phyloP scores from a whole-genome alignment of 176 grass and related monocot genomes.

The Aegilops longissima region DNA sequence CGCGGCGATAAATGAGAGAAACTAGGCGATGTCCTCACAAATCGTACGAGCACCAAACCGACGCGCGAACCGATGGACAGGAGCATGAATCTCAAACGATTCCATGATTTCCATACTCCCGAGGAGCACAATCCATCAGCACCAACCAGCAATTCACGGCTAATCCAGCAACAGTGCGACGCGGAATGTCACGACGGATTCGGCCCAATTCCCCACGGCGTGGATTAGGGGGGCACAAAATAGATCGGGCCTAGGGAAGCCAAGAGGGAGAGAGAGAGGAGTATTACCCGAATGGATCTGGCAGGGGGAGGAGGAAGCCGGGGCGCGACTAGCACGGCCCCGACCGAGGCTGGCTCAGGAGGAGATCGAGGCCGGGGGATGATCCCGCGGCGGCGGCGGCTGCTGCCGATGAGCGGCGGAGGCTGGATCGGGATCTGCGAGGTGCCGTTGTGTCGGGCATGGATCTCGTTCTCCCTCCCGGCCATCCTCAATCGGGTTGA shows the following conservation, averaged over 20 bases:
- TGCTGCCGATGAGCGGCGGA: background rate
- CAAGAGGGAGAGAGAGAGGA: background rate
- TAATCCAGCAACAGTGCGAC: background rate
- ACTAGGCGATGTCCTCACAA: background rate
- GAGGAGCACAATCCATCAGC: background rate
- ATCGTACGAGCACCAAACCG: background rate
- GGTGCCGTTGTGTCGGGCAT: background rate
- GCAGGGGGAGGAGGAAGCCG: background rate
- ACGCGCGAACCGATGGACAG: background rate
- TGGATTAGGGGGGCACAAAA: no score
- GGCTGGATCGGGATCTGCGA: background rate
- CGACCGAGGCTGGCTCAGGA: background rate
- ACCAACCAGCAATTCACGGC: background rate
- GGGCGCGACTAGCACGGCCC: background rate
- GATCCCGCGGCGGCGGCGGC: background rate
- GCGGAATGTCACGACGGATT: background rate
- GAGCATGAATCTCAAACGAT: background rate
- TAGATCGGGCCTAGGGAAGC: background rate
- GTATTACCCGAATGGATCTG: slow-evolving; percentile 26
- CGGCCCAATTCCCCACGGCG: background rate
- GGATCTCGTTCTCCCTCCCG: background rate
- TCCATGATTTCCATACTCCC: background rate
- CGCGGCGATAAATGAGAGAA: background rate
- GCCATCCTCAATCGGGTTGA: background rate
- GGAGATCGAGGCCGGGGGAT: background rate